Conservation (phyloP, 768 basidiomycete genomes). For the Suillus luteus region DNA sequence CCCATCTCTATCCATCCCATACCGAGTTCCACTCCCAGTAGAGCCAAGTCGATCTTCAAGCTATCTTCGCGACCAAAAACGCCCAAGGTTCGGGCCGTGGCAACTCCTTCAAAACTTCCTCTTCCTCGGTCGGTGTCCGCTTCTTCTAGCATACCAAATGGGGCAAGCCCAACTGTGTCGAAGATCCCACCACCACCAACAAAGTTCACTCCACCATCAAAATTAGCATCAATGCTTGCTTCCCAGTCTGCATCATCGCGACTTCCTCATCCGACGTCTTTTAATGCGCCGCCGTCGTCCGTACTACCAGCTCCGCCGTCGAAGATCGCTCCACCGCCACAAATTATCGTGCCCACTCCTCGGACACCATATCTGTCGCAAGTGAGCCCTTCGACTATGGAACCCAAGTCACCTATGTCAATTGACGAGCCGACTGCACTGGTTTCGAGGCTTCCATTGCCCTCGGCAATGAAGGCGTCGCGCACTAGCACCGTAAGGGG, state of each 20-base stretch:
- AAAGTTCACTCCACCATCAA: slow-evolving; percentile 33
- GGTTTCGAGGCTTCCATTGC: slow-evolving; percentile 27
- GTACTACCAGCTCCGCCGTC: slow-evolving; percentile 26
- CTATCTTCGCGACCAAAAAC: slow-evolving; percentile 29
- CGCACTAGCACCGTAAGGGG: slow-evolving; percentile 32
- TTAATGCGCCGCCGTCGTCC: slow-evolving; percentile 16
- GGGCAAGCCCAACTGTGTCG: slow-evolving; percentile 9
- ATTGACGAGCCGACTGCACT: slow-evolving; percentile 7
- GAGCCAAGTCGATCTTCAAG: slow-evolving; percentile 35
- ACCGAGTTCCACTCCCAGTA: slow-evolving; percentile 6
- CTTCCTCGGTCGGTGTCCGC: slow-evolving; percentile 7
- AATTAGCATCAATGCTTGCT: slow-evolving; percentile 32
- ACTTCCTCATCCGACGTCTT: slow-evolving; percentile 7
- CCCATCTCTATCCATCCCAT: slow-evolving; percentile 11
- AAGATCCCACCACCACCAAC: slow-evolving; percentile 26
- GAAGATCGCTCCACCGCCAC: slow-evolving; percentile 12
- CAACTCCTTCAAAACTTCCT: slow-evolving; percentile 22
- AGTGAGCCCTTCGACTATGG: slow-evolving; percentile 11
- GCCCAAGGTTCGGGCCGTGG: slow-evolving; percentile 18
- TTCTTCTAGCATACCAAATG: slow-evolving; percentile 7
- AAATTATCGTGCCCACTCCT: slow-evolving; percentile 15
- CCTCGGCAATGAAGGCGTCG: slow-evolving; percentile 21
- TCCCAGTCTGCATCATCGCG: slow-evolving; percentile 22
- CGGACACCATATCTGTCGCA: neutral
- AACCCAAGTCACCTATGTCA: slow-evolving; percentile 4